Conservation (phyloP, 495 filamentous ascomycete genomes). For the Lasiosphaeria miniovina region DNA sequence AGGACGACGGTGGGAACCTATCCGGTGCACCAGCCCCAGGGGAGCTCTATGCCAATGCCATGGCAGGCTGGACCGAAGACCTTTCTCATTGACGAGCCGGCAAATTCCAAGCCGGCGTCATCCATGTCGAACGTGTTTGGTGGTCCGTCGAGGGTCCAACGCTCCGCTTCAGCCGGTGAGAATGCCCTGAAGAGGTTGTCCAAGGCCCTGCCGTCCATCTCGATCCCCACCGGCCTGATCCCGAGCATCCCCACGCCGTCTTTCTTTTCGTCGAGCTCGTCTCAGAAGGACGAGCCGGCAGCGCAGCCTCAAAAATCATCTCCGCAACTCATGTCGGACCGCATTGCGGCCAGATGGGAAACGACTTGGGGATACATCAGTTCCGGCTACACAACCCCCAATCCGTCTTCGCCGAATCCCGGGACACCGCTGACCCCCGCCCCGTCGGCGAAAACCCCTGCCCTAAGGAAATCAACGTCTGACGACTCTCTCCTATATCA, state of each 20-base stretch:
- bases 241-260: constrained; percentile 45
- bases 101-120: constrained; percentile 26
- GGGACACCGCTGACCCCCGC: constrained; percentile 26
- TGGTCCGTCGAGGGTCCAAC: constrained; percentile 29
- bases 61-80: constrained; percentile 51
- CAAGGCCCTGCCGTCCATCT: constrained; percentile 52
- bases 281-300: constrained; percentile 20
- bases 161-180: constrained; percentile 41
- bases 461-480: constrained; percentile 63
- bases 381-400: background rate
- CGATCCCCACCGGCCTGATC: constrained; percentile 43
- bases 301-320: constrained; percentile 16
- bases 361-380: background rate
- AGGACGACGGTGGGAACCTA: background rate
- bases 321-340: constrained; percentile 7
- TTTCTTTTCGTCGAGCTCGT: constrained; percentile 39
- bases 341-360: background rate
- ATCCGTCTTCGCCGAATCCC: constrained; percentile 5
- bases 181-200: constrained; percentile 47
- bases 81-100: constrained; percentile 35
- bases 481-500: constrained; percentile 71
- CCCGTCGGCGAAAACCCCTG: constrained; percentile 19
- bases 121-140: constrained; percentile 39
- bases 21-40: constrained; percentile 11
- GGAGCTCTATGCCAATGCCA: constrained; percentile 41